Conservation (phyloP, 305 asterid species). For the Solanum hybrid region DNA sequence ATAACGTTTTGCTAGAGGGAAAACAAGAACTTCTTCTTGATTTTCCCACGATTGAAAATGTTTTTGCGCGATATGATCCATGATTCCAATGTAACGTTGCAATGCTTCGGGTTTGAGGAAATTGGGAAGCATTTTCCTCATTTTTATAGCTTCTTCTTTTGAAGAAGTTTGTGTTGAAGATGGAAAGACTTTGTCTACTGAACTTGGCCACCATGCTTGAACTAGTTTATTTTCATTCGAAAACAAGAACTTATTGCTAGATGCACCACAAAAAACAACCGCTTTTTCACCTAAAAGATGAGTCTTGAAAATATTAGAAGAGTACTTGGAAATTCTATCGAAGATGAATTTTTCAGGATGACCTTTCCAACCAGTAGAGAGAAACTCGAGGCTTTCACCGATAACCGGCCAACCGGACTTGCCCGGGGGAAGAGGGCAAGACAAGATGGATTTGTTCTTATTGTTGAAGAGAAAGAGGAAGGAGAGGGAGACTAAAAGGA, state of each 20-base stretch:
- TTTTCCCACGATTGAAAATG: constrained; percentile 25
- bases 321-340: constrained; percentile 44
- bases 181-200: constrained; percentile 60
- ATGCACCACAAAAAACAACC: constrained; percentile 50
- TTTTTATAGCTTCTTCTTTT: background rate
- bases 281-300: constrained; percentile 50
- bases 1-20: constrained; percentile 45
- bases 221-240: constrained; percentile 66
- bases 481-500: constrained; percentile 27
- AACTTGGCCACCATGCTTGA: constrained; percentile 64
- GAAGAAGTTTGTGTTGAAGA: constrained; percentile 42
- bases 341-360: constrained; percentile 71
- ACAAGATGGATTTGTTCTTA: constrained; percentile 7
- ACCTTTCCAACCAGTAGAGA: constrained; percentile 65
- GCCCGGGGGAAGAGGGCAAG: constrained; percentile 49
- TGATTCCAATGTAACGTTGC: constrained; percentile 36
- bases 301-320: constrained; percentile 43
- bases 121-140: constrained; percentile 60
- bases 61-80: constrained; percentile 52
- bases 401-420: constrained; percentile 57
- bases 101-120: constrained; percentile 63
- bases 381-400: constrained; percentile 65
- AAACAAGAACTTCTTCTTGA: constrained; percentile 30
- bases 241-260: constrained; percentile 49
- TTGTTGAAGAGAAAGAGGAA: constrained; percentile 46